Conservation (phyloP, 2,329 filamentous ascomycete species). For the Alternaria conjuncta region DNA sequence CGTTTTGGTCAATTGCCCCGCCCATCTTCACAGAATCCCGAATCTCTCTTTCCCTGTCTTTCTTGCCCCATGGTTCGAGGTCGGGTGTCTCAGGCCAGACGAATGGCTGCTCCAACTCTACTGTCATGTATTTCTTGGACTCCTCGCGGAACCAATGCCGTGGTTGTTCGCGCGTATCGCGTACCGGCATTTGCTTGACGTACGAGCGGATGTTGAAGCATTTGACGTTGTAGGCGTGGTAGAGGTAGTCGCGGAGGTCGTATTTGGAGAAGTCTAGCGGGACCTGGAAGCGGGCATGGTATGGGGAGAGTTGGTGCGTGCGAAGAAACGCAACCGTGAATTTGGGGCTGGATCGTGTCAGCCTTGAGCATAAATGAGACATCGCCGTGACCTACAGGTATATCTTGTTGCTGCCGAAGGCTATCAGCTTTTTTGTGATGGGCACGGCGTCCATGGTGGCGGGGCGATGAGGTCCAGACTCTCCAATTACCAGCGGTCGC, state of each 20-base stretch:
- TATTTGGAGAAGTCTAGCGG: conserved; percentile 95
- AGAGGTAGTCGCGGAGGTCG: conserved; percentile 94
- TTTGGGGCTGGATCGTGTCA: conserved; percentile 67
- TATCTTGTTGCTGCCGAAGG: conserved; percentile 54
- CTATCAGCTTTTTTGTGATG: conserved; percentile 43
- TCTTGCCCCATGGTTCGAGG: conserved; percentile 51
- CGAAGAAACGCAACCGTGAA: conserved; percentile 81
- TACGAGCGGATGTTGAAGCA: conserved; percentile 75
- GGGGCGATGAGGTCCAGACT: not conserved
- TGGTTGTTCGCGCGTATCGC: conserved; percentile 58
- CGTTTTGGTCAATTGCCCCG: conserved; percentile 7
- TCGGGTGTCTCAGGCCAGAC: conserved; percentile 78
- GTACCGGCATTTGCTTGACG: conserved; percentile 72
- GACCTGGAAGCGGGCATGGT: conserved; percentile 87
- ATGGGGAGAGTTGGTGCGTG: conserved; percentile 73
- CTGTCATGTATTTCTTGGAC: conserved; percentile 89
- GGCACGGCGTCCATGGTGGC: conserved; percentile 37
- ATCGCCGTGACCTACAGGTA: conserved; percentile 51
- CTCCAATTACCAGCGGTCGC: not conserved
- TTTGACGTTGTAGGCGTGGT: conserved; percentile 80
- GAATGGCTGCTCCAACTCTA: conserved; percentile 86
- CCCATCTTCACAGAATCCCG: conserved; percentile 10
- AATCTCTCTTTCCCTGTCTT: conserved; percentile 52
- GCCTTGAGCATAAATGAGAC: not conserved
- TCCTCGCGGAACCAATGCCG: conserved; percentile 72